A percentile compares a stretch with the other conserved stretches of the same genome.
These are phyloP conservation scores for Tylopilus balloui DNA, from an alignment of 768 basidiomycete genomes.

Conservation along the genomic window DNA sequence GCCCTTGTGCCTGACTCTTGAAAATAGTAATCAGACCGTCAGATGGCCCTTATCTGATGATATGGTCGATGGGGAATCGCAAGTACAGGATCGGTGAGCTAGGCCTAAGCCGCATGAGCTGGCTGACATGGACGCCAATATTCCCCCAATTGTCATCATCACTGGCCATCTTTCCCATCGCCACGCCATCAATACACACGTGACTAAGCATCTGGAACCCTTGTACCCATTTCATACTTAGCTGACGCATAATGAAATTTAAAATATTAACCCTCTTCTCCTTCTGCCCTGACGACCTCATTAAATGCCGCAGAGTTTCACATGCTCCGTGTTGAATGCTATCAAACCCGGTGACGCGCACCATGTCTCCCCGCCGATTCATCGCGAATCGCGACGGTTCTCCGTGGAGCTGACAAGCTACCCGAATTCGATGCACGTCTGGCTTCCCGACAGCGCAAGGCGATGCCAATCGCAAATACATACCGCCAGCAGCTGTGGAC, in stretches of 20 bases:
- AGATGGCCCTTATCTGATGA: slow-evolving; percentile 10
- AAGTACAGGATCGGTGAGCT: not conserved
- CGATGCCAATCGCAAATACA: slow-evolving; percentile 14
- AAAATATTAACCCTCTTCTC: not conserved
- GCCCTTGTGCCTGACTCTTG: not conserved
- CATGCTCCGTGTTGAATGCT: not conserved
- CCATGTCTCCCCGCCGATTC: not conserved
- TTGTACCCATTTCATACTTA: not conserved
- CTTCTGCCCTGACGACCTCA: slow-evolving; percentile 3
- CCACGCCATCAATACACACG: not conserved
- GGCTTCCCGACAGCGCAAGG: not conserved
- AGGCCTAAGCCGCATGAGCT: not conserved
- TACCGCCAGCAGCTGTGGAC: no score
- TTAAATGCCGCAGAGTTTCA: not conserved
- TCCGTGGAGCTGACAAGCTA: slow-evolving; percentile 9
- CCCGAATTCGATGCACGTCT: not conserved
- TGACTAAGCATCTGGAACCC: not conserved
- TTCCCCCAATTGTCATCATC: not conserved
- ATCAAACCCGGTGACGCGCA: not conserved
- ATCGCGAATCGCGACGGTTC: slow-evolving; percentile 15
- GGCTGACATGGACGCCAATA: not conserved
- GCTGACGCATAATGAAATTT: not conserved
- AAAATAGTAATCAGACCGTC: not conserved
- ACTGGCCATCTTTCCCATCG: slow-evolving; percentile 5
- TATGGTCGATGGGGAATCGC: slow-evolving; percentile 9